Base-by-base conservation (phyloP, 139 green algal genomes). In the Pycnococcus provasolii region DNA sequence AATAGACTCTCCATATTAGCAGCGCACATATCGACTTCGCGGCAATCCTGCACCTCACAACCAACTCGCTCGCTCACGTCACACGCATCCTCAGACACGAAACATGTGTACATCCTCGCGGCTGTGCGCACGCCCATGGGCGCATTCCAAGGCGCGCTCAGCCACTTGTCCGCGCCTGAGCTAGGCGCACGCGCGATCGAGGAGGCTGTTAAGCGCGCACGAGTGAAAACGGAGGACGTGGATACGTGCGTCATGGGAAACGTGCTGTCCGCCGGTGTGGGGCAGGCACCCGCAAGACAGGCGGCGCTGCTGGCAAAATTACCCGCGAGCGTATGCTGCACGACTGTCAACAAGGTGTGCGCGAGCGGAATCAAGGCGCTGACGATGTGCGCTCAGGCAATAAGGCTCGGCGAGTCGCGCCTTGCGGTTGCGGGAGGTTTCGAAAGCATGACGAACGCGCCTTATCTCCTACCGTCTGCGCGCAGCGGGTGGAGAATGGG, bases 341-440 rank as follows among this genome's bases (percentile, higher is more conserved):
- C 90, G 4, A 80, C 76, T 2, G 68, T 96, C 13, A 96, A 96
- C 79, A 96, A 96, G 75, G 89, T 95, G 2, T 96, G 89, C 68
- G 76, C 83, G 4, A 84, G 74, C 3, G 89, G 90, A 9, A 77
- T 96, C 61, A 96, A 96, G 73, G 80, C 90, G 0, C 80, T 91
- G n/a, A 88, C 86, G 73, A 67, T 96, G 43, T 90, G 70, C 2
- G 84, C 84, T 1, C 82, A 90, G 52, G 77, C 73, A 42, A 93
- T 96, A 45, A 55, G 79, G 74, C 44, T 79, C 48, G 88, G 83
- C 15, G 41, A 74, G 1, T 70, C 79, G 15, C 64, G 84, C 43
- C 55, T 92, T 1, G 81, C 94, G 48, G 78, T 96, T n/a, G 86
- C 86, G 26, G 90, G 90, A 4, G 90, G 90, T 43, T 94, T 96